A percentile compares a stretch with the other conserved stretches of the same genome.
Evolutionary conservation across 306 rosid genomes (phyloP).

Genomic region (Casuarina glauca): DNA sequence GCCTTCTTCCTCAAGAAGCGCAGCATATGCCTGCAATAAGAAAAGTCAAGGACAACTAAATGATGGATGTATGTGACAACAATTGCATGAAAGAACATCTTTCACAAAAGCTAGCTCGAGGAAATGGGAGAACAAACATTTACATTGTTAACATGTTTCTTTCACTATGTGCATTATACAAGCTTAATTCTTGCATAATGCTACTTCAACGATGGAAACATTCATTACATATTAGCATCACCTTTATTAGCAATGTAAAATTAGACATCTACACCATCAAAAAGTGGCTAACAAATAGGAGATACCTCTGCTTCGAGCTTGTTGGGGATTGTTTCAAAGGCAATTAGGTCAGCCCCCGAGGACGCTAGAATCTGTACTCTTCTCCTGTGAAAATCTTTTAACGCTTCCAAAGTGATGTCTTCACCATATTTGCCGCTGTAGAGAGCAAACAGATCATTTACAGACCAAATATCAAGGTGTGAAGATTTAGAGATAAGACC

Average conservation of each 20-base stretch:
- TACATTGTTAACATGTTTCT: too few species aligned
- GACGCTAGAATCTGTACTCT: slow-evolving; percentile 74
- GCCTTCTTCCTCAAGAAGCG: slow-evolving; percentile 74
- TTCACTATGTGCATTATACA: too few species aligned
- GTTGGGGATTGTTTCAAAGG: slow-evolving; percentile 89
- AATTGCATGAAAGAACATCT: neutral
- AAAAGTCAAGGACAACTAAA: neutral
- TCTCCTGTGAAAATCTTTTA: slow-evolving; percentile 79
- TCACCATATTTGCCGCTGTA: slow-evolving; percentile 79
- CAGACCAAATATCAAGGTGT: too few species aligned
- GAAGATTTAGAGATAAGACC: neutral
- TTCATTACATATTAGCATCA: too few species aligned
- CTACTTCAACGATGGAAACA: too few species aligned
- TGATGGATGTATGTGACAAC: neutral
- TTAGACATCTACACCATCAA: too few species aligned
- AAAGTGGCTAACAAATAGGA: too few species aligned
- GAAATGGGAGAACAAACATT: too few species aligned
- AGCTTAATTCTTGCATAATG: too few species aligned
- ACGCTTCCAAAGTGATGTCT: slow-evolving; percentile 49
- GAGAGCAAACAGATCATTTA: slow-evolving; percentile 2
- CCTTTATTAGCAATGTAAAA: too few species aligned
- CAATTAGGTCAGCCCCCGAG: slow-evolving; percentile 80
- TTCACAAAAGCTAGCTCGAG: neutral
- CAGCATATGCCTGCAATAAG: slow-evolving; percentile 70
- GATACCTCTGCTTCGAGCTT: slow-evolving; percentile 75